phyloP scores from a whole-genome alignment of 1,284 basidiomycete species.

The Microbotryomycetes sp. region DNA sequence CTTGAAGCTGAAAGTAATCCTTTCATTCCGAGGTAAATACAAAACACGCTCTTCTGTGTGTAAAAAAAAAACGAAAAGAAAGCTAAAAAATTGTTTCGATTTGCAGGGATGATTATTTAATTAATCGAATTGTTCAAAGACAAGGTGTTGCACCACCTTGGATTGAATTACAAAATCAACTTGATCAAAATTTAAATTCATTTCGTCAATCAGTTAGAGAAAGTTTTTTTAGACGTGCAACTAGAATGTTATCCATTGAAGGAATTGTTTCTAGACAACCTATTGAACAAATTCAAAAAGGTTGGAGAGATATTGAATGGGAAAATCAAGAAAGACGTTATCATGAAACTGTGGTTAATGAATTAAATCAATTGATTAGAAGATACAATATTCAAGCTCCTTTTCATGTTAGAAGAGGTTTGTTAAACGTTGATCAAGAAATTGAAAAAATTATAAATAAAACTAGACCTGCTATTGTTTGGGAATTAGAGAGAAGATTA shows the following conservation, averaged over 20 bases:
- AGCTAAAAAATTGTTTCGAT: conserved; percentile 51
- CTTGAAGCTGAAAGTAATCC: conserved; percentile 65
- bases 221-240: conserved; percentile 60
- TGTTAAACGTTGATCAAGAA: conserved; percentile 55
- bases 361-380: conserved; percentile 66
- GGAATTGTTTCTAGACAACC: conserved; percentile 44
- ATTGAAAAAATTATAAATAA: conserved; percentile 54
- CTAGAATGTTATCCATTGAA: conserved; percentile 54
- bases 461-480: conserved; percentile 42
- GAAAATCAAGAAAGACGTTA: conserved; percentile 60
- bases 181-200: conserved; percentile 53
- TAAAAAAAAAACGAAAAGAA: too few species aligned
- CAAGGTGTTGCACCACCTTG: conserved; percentile 84
- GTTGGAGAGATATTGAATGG: conserved; percentile 66
- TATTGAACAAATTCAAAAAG: conserved; percentile 43
- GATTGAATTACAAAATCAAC: conserved; percentile 73
- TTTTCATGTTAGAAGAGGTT: conserved; percentile 59
- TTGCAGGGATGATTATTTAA: conserved; percentile 66
- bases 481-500: conserved; percentile 52
- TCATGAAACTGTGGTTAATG: conserved; percentile 61
- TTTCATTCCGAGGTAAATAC: conserved; percentile 44
- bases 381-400: conserved; percentile 75
- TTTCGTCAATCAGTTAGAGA: conserved; percentile 59
- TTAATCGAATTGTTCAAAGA: conserved; percentile 80
- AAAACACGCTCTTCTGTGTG: too few species aligned